Base-by-base conservation (phyloP, 805 yeast genomes). In the Wickerhamiella sergipiensis region DNA sequence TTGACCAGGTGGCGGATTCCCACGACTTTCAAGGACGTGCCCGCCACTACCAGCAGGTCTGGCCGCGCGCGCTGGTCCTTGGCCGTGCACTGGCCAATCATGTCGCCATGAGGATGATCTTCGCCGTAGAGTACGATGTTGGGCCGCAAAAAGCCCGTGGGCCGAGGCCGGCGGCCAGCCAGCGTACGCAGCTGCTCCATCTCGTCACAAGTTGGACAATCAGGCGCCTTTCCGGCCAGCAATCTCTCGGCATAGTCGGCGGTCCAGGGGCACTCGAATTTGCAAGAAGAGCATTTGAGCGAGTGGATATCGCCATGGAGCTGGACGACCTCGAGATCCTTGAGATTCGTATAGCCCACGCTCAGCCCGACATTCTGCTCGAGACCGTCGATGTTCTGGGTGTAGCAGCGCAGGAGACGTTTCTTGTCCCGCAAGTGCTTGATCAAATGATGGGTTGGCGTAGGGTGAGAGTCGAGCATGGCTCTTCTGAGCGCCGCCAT, bases 81-180 rank as follows among this genome's bases (percentile, higher is more conserved):
- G 47, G 71, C 74, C 40, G 85, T 67, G 7, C 88, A 87, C 46
- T 73, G 74, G 2, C 94, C 83, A 43, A 90, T 79, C n/a, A 72
- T 67, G 54, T 86, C 95, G 5, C 88, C 80, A 55, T 79, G 78
- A 1, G 96, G 96, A 65, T 90, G 97, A 59, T 88, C 81, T 62
- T 90, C 97, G 1, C 97, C 97, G 64, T 90, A 90, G 21, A 90
- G 71, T 1, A 90, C 95, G 52, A 90, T 88, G 59, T 83, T 83
- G 5, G 98, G 98, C 51, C 96, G 73, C 44, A 92, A 68, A 23
- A 78, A 66, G 0, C 98, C 98, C 5, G 82, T 77, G 0, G 85
- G 82, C 1, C 84, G 78, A 8, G 76, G 63, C 51, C 98, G 67
- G 64, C 88, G 88, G 3, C 97, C 97, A 17, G 71, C 66, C 51